phyloP scores from a whole-genome alignment of 495 filamentous ascomycete species.

The Neurospora sp. region DNA sequence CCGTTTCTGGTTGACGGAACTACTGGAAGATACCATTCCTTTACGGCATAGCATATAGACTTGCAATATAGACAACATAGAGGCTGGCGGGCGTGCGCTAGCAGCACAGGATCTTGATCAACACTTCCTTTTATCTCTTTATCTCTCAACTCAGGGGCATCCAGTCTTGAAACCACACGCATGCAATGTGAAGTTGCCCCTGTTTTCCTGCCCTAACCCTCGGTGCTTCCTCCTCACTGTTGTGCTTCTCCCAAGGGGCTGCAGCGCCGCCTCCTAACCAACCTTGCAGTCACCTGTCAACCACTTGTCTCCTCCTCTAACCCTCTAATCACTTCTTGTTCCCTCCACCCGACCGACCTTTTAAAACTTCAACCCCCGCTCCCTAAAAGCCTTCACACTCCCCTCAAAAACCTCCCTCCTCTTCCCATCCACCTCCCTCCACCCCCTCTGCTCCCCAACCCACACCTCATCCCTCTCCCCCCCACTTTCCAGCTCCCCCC shows the following conservation, averaged over 20 bases:
- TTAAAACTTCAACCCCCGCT: constrained; percentile 3
- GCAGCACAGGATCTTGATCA: neutral
- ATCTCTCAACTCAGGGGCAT: neutral
- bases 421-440: constrained; percentile 3
- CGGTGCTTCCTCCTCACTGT: too few species aligned
- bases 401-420: constrained; percentile 6
- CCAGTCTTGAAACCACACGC: too few species aligned
- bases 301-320: too few species aligned
- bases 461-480: constrained; percentile 41
- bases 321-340: too few species aligned
- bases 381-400: constrained; percentile 6
- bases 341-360: too few species aligned
- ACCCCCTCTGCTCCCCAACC: constrained; percentile 10
- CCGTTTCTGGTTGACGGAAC: neutral
- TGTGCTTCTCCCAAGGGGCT: too few species aligned
- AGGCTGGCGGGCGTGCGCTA: neutral
- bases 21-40: neutral
- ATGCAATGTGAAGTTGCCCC: neutral
- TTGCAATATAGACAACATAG: neutral
- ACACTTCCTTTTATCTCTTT: neutral
- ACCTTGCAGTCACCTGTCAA: neutral
- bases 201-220: neutral
- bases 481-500: constrained; percentile 42
- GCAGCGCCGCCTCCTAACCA: neutral
- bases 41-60: neutral